These are phyloP conservation scores for Nakataea oryzae DNA, from an alignment of 2,329 filamentous ascomycete genomes.

Conservation along the genomic window DNA sequence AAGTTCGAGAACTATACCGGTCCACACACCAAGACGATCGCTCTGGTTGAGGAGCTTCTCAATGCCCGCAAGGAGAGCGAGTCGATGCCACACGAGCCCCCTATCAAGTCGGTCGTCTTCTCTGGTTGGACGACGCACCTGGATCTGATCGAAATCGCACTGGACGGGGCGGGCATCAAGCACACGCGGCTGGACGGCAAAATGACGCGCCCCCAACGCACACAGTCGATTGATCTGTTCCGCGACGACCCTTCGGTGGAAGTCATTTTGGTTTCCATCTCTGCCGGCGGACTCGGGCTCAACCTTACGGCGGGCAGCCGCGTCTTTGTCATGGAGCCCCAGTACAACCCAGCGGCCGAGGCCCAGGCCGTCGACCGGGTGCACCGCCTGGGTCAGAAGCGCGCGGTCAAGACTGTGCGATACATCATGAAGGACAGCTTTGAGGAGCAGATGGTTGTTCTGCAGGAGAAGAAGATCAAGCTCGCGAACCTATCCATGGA, in stretches of 20 bases:
- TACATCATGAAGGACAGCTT: constrained; percentile 89
- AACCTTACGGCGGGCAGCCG: constrained; percentile 80
- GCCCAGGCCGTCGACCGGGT: constrained; percentile 92
- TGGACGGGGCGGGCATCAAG: constrained; percentile 54
- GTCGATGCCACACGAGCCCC: constrained; percentile 51
- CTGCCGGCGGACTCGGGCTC: constrained; percentile 81
- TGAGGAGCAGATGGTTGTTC: constrained; percentile 82
- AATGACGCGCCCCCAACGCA: constrained; percentile 68
- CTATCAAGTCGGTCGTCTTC: constrained; percentile 89
- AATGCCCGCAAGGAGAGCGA: constrained; percentile 53
- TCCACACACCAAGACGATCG: constrained; percentile 85
- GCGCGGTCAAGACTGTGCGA: constrained; percentile 76
- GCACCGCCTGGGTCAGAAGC: constrained; percentile 79
- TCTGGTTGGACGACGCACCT: constrained; percentile 94
- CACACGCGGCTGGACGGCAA: constrained; percentile 83
- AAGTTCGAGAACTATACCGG: constrained; percentile 63
- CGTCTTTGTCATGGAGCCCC: constrained; percentile 96
- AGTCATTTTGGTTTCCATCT: constrained; percentile 85
- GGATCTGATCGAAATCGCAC: constrained; percentile 78
- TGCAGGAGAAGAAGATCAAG: constrained; percentile 89
- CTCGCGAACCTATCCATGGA: constrained; percentile 59
- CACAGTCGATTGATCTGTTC: constrained; percentile 67
- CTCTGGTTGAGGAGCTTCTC: constrained; percentile 65
- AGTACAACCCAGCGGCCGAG: constrained; percentile 93
- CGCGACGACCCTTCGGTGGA: constrained; percentile 59